phyloP scores from a whole-genome alignment of 2,329 filamentous ascomycete species.

The Fusarium sp. region DNA sequence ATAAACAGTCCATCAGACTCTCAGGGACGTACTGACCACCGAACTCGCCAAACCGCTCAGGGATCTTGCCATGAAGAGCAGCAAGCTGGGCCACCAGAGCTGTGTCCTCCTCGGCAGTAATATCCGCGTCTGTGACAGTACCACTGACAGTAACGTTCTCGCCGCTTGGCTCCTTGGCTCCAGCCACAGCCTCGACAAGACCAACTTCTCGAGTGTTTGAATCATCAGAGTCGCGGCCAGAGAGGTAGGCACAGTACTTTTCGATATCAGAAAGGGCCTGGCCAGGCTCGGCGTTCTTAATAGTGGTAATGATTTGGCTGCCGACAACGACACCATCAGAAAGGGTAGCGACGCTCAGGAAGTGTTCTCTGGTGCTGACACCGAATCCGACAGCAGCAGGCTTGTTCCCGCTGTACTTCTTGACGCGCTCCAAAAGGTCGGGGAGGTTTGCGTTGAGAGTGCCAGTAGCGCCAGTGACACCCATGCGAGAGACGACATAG shows the following conservation, averaged over 20 bases:
- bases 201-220: constrained; percentile 71
- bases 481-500: constrained; percentile 97
- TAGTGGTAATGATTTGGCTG: constrained; percentile 88
- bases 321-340: constrained; percentile 97
- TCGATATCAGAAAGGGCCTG: constrained; percentile 74
- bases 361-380: constrained; percentile 95
- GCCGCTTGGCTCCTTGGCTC: constrained; percentile 56
- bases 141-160: constrained; percentile 65
- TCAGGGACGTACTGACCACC: constrained; percentile 98
- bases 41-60: constrained; percentile 92
- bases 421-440: constrained; percentile 83
- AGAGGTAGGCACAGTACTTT: constrained; percentile 82
- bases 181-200: constrained; percentile 73
- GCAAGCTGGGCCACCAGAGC: constrained; percentile 85
- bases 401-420: constrained; percentile 90
- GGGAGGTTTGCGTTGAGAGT: constrained; percentile 84
- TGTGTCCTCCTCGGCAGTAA: constrained; percentile 64
- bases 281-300: constrained; percentile 57
- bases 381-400: constrained; percentile 95
- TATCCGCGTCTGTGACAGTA: constrained; percentile 73
- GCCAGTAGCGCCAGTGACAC: constrained; percentile 91
- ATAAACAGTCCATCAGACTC: constrained; percentile 95
- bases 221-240: constrained; percentile 59
- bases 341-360: constrained; percentile 82
- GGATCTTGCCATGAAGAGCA: constrained; percentile 82